These are phyloP conservation scores for Rhizophagus clarus DNA, from an alignment of 192 early-diverging fungal genomes.

Conservation along the genomic window DNA sequence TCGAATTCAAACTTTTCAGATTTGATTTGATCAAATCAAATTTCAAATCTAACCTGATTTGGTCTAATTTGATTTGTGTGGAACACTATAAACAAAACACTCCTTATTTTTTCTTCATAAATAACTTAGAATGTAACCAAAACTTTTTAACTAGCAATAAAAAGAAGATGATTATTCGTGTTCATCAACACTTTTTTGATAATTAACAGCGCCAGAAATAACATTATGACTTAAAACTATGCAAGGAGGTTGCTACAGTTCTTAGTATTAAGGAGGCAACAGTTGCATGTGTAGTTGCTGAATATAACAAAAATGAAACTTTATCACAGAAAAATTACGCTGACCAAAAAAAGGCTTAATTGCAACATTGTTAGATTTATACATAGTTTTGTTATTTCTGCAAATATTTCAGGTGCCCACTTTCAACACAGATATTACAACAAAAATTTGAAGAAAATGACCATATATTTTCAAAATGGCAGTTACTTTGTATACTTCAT, in stretches of 20 bases:
- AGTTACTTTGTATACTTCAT: constrained; percentile 16
- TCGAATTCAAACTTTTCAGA: no score
- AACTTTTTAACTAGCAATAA: no score
- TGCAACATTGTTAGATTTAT: not conserved
- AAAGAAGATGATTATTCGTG: no score
- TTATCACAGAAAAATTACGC: no score
- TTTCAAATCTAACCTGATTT: no score
- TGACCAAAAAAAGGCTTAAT: no score
- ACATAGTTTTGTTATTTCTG: constrained; percentile 1
- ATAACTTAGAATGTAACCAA: no score
- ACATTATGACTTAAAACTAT: not conserved
- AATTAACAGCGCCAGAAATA: not conserved
- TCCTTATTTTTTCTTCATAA: no score
- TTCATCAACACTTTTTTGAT: no score
- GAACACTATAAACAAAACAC: no score
- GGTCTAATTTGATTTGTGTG: no score
- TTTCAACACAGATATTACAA: constrained; percentile 6
- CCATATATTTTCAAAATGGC: constrained; percentile 13
- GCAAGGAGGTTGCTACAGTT: constrained; percentile 16
- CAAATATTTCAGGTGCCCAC: constrained; percentile 16
- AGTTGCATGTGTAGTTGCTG: constrained; percentile 3
- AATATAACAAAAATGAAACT: constrained; percentile 4
- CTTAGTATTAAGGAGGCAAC: constrained; percentile 3
- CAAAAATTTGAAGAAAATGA: constrained; percentile 11
- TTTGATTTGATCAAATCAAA: no score